phyloP scores from a whole-genome alignment of 2,329 filamentous ascomycete species.

The Fusarium sp. region DNA sequence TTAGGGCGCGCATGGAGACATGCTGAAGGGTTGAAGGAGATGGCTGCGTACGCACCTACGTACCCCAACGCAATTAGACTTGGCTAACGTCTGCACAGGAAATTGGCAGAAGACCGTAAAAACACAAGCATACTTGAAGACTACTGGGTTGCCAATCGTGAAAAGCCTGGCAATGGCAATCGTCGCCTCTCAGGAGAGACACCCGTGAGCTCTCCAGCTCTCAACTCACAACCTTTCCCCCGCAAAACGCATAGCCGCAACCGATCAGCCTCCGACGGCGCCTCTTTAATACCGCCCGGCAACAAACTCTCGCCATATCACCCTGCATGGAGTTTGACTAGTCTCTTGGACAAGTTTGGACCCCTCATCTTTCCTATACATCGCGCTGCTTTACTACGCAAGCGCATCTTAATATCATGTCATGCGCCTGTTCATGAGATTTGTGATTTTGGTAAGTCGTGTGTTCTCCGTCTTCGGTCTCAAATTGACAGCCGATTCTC shows the following conservation, averaged over 20 bases:
- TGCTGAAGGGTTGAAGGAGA: slow-evolving; percentile 79
- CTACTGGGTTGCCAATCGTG: slow-evolving; percentile 79
- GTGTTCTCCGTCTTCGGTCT: rapidly evolving
- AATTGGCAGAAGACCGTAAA: slow-evolving; percentile 75
- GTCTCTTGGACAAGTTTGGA: slow-evolving; percentile 86
- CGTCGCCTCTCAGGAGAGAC: slow-evolving; percentile 60
- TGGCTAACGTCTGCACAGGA: slow-evolving; percentile 57
- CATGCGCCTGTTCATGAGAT: slow-evolving; percentile 87
- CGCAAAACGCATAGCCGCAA: slow-evolving; percentile 66
- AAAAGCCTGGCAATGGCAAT: slow-evolving; percentile 56
- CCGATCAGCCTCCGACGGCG: slow-evolving; percentile 74
- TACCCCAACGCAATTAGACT: slow-evolving; percentile 2
- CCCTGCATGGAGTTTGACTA: slow-evolving; percentile 86
- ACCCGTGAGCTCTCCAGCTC: slow-evolving; percentile 66
- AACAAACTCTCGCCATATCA: slow-evolving; percentile 83
- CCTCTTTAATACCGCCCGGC: slow-evolving; percentile 70
- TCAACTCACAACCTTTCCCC: slow-evolving; percentile 54
- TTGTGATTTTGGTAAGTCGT: slow-evolving; percentile 86
- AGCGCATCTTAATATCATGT: slow-evolving; percentile 89
- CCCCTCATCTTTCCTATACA: slow-evolving; percentile 94
- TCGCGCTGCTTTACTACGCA: slow-evolving; percentile 86
- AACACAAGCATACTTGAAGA: slow-evolving; percentile 77
- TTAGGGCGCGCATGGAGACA: slow-evolving; percentile 92
- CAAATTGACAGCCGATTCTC: slow-evolving; percentile 40
- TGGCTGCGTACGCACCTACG: slow-evolving; percentile 74